Evolutionary conservation across 2,329 filamentous ascomycete species (phyloP), one percentile per base, ranked within the genome.

Genomic region (Alternaria panax): DNA sequence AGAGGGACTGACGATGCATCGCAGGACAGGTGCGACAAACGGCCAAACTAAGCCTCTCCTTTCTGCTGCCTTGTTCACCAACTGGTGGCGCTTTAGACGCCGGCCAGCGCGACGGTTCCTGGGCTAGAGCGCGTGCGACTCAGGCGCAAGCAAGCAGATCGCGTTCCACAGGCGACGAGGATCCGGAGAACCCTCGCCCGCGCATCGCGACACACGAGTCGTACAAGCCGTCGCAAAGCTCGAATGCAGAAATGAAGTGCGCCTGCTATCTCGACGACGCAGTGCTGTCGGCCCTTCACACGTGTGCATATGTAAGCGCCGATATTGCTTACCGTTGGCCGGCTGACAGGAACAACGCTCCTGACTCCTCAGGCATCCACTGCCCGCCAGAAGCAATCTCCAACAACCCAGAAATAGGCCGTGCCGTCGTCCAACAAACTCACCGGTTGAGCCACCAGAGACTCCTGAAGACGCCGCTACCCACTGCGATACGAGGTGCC

Each of bases 341-440:
- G 40, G 48, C 47, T 25, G 41, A 56, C 36, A 43, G 51, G 46
- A 51, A 41, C 43, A 34, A 28, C 48, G 30, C 54, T 53, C 32
- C 47, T 36, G 30, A 51, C 36, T 30, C 25, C 27, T 50, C 59
- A 64, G 62, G 62, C 62, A 46, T 47, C 55, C 59, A 24, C 48
- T 18, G 32, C 32, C 20, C 30, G 34, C 41, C 54, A 53, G 12
- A 40, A 46, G 18, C 27, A 47, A 62, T 60, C 41, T 62, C 57
- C 60, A 59, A 54, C 32, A 60, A 54, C 45, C 62, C 56, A 59
- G 56, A 20, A 64, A 59, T 59, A 60, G 52, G 27, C 54, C 60
- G 60, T 60, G 51, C 55, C 56, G 48, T 45, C 9, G 36, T 46
- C 28, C 25, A 16, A 45, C 38, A 57, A 50, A 27, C 51, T 63